These are phyloP conservation scores for Vaccinium myrtillus DNA, from an alignment of 148 eudicot genomes.

Conservation along the genomic window DNA sequence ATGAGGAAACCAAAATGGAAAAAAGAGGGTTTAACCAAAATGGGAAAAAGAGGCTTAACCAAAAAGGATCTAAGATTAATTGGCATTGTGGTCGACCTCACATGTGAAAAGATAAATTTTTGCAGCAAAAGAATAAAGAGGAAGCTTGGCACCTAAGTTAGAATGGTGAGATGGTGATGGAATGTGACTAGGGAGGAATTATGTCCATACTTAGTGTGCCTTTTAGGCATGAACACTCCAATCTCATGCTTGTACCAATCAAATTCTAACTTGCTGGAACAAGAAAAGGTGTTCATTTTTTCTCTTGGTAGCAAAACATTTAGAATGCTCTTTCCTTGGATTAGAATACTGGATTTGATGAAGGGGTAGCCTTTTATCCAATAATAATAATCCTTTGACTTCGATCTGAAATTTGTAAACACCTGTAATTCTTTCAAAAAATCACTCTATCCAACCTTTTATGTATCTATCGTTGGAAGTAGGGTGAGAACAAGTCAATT, in stretches of 20 bases:
- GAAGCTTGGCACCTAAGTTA: not conserved
- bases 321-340: not conserved
- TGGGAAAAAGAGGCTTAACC: too few species aligned
- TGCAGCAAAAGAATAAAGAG: not conserved
- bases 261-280: not conserved
- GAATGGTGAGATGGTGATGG: not conserved
- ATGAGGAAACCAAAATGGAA: too few species aligned
- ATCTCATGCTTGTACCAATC: not conserved
- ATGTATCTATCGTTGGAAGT: too few species aligned
- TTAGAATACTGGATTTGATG: not conserved
- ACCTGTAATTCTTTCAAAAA: too few species aligned
- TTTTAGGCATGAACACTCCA: not conserved
- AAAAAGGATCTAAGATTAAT: too few species aligned
- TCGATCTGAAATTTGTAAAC: too few species aligned
- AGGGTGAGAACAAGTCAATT: too few species aligned
- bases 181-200: not conserved
- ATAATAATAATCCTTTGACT: not conserved
- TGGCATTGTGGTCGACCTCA: not conserved
- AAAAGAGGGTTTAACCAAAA: too few species aligned
- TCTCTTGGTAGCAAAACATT: too few species aligned
- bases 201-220: not conserved
- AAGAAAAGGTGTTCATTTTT: not conserved
- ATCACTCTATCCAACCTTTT: too few species aligned
- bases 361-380: not conserved
- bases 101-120: not conserved